Conservation (phyloP, 1,284 basidiomycete species). For the Cryptococcus hybrid region DNA sequence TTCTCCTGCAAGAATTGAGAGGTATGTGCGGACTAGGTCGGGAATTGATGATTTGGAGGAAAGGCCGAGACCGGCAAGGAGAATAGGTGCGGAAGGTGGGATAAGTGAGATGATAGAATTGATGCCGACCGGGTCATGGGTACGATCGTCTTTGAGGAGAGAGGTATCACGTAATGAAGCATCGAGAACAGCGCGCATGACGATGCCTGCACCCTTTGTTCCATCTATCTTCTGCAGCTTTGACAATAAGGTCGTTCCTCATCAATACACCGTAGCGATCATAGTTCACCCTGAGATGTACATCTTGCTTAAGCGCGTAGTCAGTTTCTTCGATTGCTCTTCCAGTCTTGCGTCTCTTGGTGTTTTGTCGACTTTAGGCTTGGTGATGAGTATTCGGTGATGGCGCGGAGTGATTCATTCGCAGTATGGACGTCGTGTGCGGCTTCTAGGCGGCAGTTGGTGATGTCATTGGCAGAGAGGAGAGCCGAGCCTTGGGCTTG, state of each 20-base stretch:
- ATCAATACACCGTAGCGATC: conserved; percentile 85
- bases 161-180: conserved; percentile 65
- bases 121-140: conserved; percentile 24
- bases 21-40: conserved; percentile 36
- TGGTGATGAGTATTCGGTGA: conserved; percentile 25
- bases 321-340: conserved; percentile 18
- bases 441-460: conserved; percentile 36
- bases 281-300: conserved; percentile 63
- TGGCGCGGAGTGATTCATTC: conserved; percentile 35
- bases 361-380: conserved; percentile 26
- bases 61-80: conserved; percentile 32
- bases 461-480: conserved; percentile 46
- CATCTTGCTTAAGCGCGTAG: conserved; percentile 26
- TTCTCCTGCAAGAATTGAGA: conserved; percentile 37
- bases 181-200: conserved; percentile 69
- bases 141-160: conserved; percentile 50
- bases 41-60: conserved; percentile 19
- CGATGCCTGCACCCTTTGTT: conserved; percentile 68
- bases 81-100: conserved; percentile 21
- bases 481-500: conserved; percentile 33
- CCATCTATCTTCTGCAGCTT: conserved; percentile 71
- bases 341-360: conserved; percentile 19
- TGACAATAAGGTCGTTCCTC: conserved; percentile 77
- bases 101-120: conserved; percentile 33
- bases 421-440: conserved; percentile 42